phyloP scores from a whole-genome alignment of 1,139 yeast species.

The Diutina pseudorugosa region DNA sequence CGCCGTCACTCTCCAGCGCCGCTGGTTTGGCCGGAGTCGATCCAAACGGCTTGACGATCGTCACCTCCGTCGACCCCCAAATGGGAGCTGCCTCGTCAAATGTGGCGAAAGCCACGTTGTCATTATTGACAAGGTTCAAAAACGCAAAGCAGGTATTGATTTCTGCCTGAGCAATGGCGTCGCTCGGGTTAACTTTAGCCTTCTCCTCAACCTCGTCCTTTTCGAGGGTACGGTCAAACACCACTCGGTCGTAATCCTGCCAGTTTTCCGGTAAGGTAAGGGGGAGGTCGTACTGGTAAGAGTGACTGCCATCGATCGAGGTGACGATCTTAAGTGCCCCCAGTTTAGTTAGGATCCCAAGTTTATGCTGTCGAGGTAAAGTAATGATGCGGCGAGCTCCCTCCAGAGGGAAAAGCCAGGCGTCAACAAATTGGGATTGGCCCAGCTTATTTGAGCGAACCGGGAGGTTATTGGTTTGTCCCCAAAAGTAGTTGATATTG shows the following conservation, averaged over 20 bases:
- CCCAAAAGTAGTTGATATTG: constrained; percentile 26
- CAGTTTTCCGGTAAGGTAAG: constrained; percentile 7
- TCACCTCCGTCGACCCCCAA: constrained; percentile 1
- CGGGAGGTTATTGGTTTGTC: constrained; percentile 18
- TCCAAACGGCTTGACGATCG: constrained; percentile 3
- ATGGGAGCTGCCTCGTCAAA: constrained; percentile 1
- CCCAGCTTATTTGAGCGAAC: constrained; percentile 6
- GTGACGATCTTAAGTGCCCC: constrained; percentile 30
- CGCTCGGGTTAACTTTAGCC: not conserved
- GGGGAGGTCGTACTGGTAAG: constrained; percentile 36
- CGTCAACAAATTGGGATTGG: constrained; percentile 18
- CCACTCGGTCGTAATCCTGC: not conserved
- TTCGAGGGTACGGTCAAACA: not conserved
- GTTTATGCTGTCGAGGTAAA: constrained; percentile 14
- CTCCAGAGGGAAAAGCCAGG: constrained; percentile 29
- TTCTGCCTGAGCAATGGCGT: constrained; percentile 48
- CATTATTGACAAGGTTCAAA: constrained; percentile 33
- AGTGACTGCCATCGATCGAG: constrained; percentile 30
- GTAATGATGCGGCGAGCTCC: constrained; percentile 17
- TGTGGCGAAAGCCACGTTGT: constrained; percentile 19
- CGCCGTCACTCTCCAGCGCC: not conserved
- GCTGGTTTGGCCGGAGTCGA: not conserved
- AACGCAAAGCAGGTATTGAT: constrained; percentile 54
- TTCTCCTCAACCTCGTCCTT: constrained; percentile 1
- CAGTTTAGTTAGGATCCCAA: constrained; percentile 24